Evolutionary conservation across 768 basidiomycete species (phyloP).

Genomic region (Macrolepiota fuliginosa): DNA sequence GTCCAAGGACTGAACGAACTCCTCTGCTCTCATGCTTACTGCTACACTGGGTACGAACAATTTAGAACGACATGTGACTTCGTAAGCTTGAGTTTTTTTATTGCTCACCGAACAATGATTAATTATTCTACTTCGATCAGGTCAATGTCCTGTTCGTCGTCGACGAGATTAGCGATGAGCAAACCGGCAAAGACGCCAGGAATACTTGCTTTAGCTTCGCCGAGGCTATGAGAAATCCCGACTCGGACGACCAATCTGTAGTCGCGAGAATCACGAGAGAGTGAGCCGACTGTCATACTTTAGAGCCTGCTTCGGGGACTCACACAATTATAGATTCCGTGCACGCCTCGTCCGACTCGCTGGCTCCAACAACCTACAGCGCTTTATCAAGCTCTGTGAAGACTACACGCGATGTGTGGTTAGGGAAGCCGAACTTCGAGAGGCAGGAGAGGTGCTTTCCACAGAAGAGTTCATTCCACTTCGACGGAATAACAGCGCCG

Average conservation of each 20-base stretch:
- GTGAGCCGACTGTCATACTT: slow-evolving; percentile 32
- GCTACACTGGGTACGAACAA: slow-evolving; percentile 53
- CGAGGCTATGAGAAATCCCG: slow-evolving; percentile 48
- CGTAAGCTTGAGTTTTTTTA: slow-evolving; percentile 27
- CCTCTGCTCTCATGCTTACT: slow-evolving; percentile 59
- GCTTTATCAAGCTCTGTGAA: slow-evolving; percentile 52
- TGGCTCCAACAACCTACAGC: slow-evolving; percentile 43
- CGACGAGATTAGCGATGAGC: slow-evolving; percentile 70
- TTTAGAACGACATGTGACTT: slow-evolving; percentile 64
- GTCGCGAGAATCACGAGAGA: slow-evolving; percentile 61
- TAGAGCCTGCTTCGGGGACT: neutral
- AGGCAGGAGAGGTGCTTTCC: slow-evolving; percentile 51
- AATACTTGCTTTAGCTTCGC: slow-evolving; percentile 51
- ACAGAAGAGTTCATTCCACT: slow-evolving; percentile 51
- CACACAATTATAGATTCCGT: slow-evolving; percentile 42
- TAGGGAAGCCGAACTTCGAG: slow-evolving; percentile 61
- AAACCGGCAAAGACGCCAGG: slow-evolving; percentile 52
- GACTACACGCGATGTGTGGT: slow-evolving; percentile 58
- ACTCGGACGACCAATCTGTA: slow-evolving; percentile 54
- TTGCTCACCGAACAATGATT: slow-evolving; percentile 7
- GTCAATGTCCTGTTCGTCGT: slow-evolving; percentile 64
- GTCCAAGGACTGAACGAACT: slow-evolving; percentile 59
- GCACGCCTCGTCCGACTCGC: slow-evolving; percentile 42
- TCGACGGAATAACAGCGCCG: slow-evolving; percentile 69
- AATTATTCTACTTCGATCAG: slow-evolving; percentile 20